Evolutionary conservation across 2,329 filamentous ascomycete species (phyloP).

Genomic region (Xylariales sp.): DNA sequence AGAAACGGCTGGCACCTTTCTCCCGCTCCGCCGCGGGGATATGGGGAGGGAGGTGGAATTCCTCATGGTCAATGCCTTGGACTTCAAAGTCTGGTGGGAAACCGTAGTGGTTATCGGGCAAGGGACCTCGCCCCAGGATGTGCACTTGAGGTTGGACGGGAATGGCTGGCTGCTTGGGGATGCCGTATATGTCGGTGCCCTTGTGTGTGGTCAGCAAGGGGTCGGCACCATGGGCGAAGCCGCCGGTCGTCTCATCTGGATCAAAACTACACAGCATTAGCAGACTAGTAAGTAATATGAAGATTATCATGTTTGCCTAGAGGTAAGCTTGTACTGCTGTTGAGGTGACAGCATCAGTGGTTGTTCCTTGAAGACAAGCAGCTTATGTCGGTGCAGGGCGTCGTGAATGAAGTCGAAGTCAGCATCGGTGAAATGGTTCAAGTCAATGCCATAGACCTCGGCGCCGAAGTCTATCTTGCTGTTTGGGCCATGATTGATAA

Average conservation of each 20-base stretch:
- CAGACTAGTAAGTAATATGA: background rate
- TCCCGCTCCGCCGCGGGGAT: slow-evolving; percentile 28
- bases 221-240: slow-evolving; percentile 32
- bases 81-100: slow-evolving; percentile 33
- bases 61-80: slow-evolving; percentile 31
- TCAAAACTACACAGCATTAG: slow-evolving; percentile 22
- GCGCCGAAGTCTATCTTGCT: slow-evolving; percentile 32
- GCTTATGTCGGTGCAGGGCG: slow-evolving; percentile 63
- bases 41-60: slow-evolving; percentile 34
- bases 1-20: slow-evolving; percentile 49
- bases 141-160: slow-evolving; percentile 77
- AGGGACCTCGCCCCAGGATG: slow-evolving; percentile 71
- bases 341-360: slow-evolving; percentile 38
- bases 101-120: slow-evolving; percentile 52
- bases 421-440: slow-evolving; percentile 42
- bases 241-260: slow-evolving; percentile 28
- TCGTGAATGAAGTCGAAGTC: slow-evolving; percentile 61
- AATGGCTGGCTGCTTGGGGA: slow-evolving; percentile 42
- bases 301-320: slow-evolving; percentile 9
- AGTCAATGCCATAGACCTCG: slow-evolving; percentile 29
- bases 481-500: slow-evolving; percentile 18
- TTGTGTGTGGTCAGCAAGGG: slow-evolving; percentile 28
- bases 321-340: slow-evolving; percentile 30
- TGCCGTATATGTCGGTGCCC: slow-evolving; percentile 30
- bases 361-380: slow-evolving; percentile 69